Base-by-base conservation (phyloP, 2,329 filamentous ascomycete genomes). In the Myotisia sp. region DNA sequence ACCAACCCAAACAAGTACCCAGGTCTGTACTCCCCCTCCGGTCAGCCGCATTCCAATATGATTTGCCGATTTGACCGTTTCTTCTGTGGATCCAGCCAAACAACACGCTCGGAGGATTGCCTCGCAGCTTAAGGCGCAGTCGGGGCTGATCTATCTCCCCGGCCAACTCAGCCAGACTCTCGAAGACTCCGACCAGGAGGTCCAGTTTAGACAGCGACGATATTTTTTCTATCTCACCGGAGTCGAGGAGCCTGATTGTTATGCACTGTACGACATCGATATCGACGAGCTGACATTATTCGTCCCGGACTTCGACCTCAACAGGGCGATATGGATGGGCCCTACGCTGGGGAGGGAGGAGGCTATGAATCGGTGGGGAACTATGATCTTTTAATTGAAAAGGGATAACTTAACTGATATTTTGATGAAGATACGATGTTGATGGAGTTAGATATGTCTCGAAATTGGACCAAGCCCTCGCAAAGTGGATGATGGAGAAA, bases 271-370 rank as follows among this genome's bases (percentile, higher is more conserved):
- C 49, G 63, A 74, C 47, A 65, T 74, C 40, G 53, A 55, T 20
- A 58, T 59, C 7, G 78, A 86, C 51, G 58, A 62, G 14, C 67
- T 90, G 37, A 72, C 68, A 4, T 68, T 87, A 18, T 90, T 79
- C 69, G 74, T 87, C 30, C 79, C 80, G 2, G 70, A 72, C 45
- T 71, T 76, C 42, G 71, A 79, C 43, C 71, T 60, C n/a, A 54
- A 48, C 34, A 52, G 49, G 22, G 55, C 56, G 14, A 54, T 62
- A 34, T 61, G 56, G 55, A 59, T 56, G 51, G 58, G 58, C 1
- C 57, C 56, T 8, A 59, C 58, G 4, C 41, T 61, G 6, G 52
- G 53, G 4, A 42, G 47, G 7, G 67, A 75, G 9, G 72, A 81
- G 38, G 77, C 76, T 37, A 60, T 71, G 43, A 60, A 57, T n/a